These are phyloP conservation scores for Spergularia marina DNA, from an alignment of 148 eudicot genomes.

Conservation along the genomic window DNA sequence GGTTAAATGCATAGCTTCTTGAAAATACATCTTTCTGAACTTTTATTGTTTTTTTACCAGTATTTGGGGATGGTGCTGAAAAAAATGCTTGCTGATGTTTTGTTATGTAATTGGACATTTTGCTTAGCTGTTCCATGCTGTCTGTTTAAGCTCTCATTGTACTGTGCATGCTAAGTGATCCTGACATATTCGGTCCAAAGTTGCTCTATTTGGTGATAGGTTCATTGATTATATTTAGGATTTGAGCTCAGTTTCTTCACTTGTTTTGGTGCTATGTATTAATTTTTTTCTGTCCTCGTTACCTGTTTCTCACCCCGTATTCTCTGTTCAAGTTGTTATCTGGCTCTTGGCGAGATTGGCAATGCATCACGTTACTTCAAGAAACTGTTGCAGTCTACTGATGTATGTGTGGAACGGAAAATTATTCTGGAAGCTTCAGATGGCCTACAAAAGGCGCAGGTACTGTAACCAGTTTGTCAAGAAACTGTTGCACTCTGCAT, in stretches of 20 bases:
- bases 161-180: background rate
- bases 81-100: background rate
- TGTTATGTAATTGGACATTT: background rate
- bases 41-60: too few relatives aligned
- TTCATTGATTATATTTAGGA: background rate
- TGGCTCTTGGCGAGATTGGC: conserved; percentile 84
- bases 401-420: conserved; percentile 62
- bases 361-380: conserved; percentile 60
- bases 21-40: too few relatives aligned
- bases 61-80: background rate
- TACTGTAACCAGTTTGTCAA: conserved; percentile 21
- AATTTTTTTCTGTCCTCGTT: background rate
- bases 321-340: conserved; percentile 66
- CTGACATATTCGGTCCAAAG: background rate
- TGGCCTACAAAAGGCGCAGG: conserved; percentile 84
- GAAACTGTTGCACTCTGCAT: background rate
- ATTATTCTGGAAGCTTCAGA: conserved; percentile 82
- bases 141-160: background rate
- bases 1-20: too few relatives aligned
- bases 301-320: conserved; percentile 7
- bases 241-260: background rate
- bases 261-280: background rate
- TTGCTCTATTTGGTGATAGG: background rate
- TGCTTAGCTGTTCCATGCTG: background rate
- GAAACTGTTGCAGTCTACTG: conserved; percentile 65